Evolutionary conservation across 148 eudicot genomes (phyloP).

Genomic region (Heliamphora exappendiculata): DNA sequence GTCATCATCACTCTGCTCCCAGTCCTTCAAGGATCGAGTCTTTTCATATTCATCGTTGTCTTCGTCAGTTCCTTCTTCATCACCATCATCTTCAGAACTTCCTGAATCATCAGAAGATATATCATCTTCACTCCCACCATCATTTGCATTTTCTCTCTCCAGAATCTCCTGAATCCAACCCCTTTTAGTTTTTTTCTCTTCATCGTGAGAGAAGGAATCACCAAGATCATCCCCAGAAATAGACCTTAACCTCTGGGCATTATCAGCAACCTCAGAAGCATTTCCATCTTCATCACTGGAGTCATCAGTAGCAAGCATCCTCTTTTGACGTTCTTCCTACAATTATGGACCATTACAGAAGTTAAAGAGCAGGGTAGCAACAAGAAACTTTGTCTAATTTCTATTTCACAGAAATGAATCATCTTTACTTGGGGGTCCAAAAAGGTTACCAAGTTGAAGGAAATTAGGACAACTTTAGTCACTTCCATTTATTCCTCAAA

Average conservation of each 20-base stretch:
- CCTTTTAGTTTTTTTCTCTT: conserved; percentile 35
- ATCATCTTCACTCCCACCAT: conserved; percentile 35
- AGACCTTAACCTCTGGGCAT: conserved; percentile 34
- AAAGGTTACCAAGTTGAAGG: neutral
- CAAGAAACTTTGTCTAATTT: neutral
- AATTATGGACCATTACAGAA: conserved; percentile 10
- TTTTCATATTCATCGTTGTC: conserved; percentile 28
- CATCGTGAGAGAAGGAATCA: conserved; percentile 72
- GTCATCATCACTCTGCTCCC: conserved; percentile 98
- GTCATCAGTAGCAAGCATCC: conserved; percentile 78
- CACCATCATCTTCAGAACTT: conserved; percentile 34
- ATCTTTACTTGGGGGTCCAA: neutral
- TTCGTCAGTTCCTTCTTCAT: conserved; percentile 47
- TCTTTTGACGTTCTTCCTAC: conserved; percentile 75
- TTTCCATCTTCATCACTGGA: conserved; percentile 57
- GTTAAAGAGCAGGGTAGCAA: conserved; percentile 1
- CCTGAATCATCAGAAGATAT: conserved; percentile 40
- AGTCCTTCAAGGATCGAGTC: conserved; percentile 58
- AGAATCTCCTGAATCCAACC: conserved; percentile 64
- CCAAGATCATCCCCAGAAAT: conserved; percentile 99
- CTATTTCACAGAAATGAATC: neutral
- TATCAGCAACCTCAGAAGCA: conserved; percentile 35
- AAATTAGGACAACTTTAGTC: neutral
- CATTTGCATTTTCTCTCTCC: conserved; percentile 33
- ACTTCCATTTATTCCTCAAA: neutral